phyloP scores from a whole-genome alignment of 1,139 yeast genomes.

The Ogataea hybrid region DNA sequence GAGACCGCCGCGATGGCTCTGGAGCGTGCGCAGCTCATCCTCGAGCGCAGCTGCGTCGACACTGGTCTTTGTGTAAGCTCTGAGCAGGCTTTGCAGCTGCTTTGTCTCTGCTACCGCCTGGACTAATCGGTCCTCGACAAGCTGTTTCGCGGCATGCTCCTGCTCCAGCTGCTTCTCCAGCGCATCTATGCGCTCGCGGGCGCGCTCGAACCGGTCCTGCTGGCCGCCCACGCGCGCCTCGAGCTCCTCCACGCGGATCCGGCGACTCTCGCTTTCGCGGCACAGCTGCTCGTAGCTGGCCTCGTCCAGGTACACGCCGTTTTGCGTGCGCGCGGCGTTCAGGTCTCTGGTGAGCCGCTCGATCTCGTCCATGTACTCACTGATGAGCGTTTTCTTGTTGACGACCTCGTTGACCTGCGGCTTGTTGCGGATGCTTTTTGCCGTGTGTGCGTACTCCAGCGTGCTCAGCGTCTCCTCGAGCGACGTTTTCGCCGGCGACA shows the following conservation, averaged over 20 bases:
- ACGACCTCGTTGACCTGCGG: constrained; percentile 47
- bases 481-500: constrained; percentile 75
- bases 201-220: constrained; percentile 41
- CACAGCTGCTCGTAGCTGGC: constrained; percentile 51
- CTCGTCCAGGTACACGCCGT: constrained; percentile 63
- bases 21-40: no score
- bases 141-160: constrained; percentile 13
- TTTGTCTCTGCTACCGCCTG: constrained; percentile 19
- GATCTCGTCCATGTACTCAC: constrained; percentile 51
- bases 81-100: constrained; percentile 20
- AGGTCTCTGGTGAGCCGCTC: constrained; percentile 62
- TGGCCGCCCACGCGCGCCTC: constrained; percentile 46
- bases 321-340: constrained; percentile 56
- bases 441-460: constrained; percentile 80
- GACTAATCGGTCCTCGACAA: constrained; percentile 19
- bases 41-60: no score
- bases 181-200: constrained; percentile 31
- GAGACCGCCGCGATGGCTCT: no score
- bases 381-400: constrained; percentile 48
- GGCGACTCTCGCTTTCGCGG: constrained; percentile 43
- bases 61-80: no score
- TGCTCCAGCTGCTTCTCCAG: not conserved
- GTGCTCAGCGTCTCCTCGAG: constrained; percentile 81
- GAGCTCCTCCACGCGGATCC: constrained; percentile 44
- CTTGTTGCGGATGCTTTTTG: constrained; percentile 68